phyloP scores from a whole-genome alignment of 352 stramenopile species.

The Phytophthora uliginosa region DNA sequence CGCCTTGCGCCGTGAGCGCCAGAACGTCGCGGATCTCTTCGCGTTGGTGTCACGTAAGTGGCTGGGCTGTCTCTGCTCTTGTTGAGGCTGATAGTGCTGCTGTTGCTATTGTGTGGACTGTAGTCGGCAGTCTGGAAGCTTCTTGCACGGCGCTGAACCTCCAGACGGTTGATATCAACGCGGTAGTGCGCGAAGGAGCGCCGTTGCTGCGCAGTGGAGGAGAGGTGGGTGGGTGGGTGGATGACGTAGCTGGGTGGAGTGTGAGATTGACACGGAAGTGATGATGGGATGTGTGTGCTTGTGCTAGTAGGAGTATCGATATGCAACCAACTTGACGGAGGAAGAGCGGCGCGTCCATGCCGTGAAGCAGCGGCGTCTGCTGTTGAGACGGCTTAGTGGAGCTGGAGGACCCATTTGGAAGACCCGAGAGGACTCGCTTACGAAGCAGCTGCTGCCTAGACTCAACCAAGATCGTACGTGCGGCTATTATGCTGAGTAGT shows the following conservation, averaged over 20 bases:
- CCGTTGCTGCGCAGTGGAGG: conserved; percentile 80
- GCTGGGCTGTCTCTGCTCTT: neutral
- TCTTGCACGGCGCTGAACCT: conserved; percentile 56
- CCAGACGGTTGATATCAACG: conserved; percentile 62
- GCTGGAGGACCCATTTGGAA: conserved; percentile 63
- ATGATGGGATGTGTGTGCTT: neutral
- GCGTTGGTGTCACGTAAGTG: conserved; percentile 54
- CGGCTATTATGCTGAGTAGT: neutral
- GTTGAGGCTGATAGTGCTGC: neutral
- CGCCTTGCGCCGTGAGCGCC: conserved; percentile 38
- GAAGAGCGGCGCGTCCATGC: conserved; percentile 61
- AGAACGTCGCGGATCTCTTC: conserved; percentile 52
- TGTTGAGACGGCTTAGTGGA: conserved; percentile 77
- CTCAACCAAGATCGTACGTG: conserved; percentile 73
- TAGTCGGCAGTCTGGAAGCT: conserved; percentile 61
- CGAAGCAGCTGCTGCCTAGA: conserved; percentile 68
- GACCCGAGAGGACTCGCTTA: conserved; percentile 66
- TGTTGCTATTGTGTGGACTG: conserved; percentile 4
- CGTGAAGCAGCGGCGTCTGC: conserved; percentile 70
- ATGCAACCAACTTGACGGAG: conserved; percentile 65
- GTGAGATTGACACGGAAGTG: neutral
- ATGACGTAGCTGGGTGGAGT: neutral
- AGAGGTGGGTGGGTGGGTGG: conserved; percentile 46
- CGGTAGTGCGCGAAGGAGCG: conserved; percentile 69
- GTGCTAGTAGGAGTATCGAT: conserved; percentile 74